A percentile compares a stretch with the other conserved stretches of the same genome.
Evolutionary conservation across 129 eudicot species (phyloP).

Genomic region (Artemisia tridentata): DNA sequence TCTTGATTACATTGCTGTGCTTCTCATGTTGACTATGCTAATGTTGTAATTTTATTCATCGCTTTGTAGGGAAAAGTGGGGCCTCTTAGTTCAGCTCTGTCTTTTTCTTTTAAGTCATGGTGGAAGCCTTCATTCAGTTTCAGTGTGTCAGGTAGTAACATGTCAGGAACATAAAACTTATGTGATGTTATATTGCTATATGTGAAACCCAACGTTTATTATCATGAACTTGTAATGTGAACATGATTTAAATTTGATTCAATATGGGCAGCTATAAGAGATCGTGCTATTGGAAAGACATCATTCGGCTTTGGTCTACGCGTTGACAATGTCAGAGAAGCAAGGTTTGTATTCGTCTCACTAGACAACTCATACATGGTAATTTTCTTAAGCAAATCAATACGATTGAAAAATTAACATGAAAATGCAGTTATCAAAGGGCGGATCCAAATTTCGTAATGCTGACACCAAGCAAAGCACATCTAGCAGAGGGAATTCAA

Average conservation of each 20-base stretch:
- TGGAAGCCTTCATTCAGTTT: conserved; percentile 95
- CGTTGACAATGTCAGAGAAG: conserved; percentile 84
- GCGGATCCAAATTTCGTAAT: conserved; percentile 90
- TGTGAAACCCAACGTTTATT: neutral
- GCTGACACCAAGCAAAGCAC: conserved; percentile 93
- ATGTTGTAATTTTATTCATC: neutral
- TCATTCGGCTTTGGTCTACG: conserved; percentile 77
- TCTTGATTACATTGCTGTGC: conserved; percentile 5
- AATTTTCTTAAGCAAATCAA: neutral
- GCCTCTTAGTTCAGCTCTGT: conserved; percentile 75
- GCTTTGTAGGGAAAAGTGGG: conserved; percentile 76
- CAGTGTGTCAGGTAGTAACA: conserved; percentile 62
- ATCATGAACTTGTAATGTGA: conserved; percentile 1
- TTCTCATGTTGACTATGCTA: neutral
- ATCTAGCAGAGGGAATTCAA: conserved; percentile 77
- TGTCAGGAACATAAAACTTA: conserved; percentile 5
- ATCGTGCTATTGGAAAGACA: conserved; percentile 57
- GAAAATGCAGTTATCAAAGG: conserved; percentile 72
- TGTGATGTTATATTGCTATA: neutral
- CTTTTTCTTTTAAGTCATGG: conserved; percentile 94
- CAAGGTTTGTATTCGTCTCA: conserved; percentile 47
- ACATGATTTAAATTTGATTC: neutral
- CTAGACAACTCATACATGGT: neutral
- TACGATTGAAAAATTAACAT: neutral
- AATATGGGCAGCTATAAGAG: conserved; percentile 61